Percentiles rank a stretch among this genome's conserved stretches.
Conservation (phyloP, 306 rosid genomes). For the Trichosanthes cucumerina region DNA sequence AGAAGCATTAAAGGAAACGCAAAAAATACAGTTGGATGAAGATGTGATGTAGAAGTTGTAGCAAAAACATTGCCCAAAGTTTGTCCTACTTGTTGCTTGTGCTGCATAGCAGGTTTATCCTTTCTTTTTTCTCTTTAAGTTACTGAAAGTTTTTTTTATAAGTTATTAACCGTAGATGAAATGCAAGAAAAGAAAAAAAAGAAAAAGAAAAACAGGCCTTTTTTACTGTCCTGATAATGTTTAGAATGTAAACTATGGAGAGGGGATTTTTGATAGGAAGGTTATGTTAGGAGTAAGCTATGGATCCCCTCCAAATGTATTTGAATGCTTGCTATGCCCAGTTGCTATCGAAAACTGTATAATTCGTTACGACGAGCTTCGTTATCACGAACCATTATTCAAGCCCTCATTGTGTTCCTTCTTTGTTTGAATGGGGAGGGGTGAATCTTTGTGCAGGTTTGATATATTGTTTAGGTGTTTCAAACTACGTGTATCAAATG, state of each 20-base stretch:
- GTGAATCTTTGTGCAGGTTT: neutral
- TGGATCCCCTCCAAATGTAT: conserved; percentile 11
- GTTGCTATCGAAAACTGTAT: conserved; percentile 1
- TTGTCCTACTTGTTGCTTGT: conserved; percentile 9
- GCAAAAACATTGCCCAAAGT: neutral
- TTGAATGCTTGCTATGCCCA: conserved; percentile 3
- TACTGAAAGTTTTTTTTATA: conserved; percentile 9
- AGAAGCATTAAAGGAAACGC: neutral
- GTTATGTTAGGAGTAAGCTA: conserved; percentile 12
- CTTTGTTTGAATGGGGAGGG: neutral
- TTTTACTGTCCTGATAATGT: conserved; percentile 45
- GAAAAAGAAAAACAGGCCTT: conserved; percentile 31
- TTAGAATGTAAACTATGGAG: conserved; percentile 20
- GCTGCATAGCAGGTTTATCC: conserved; percentile 21
- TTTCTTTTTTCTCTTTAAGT: neutral
- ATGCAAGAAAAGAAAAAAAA: conserved; percentile 2
- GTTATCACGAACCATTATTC: neutral
- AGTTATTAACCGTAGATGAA: conserved; percentile 19
- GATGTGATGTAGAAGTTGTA: conserved; percentile 1
- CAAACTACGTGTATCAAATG: neutral
- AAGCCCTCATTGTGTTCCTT: neutral
- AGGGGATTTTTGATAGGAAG: conserved; percentile 23
- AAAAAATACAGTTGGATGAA: neutral
- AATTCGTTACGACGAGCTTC: neutral
- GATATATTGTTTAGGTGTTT: neutral